Base-by-base conservation (phyloP, 176 grass and related monocot species). In the Phragmites australis region DNA sequence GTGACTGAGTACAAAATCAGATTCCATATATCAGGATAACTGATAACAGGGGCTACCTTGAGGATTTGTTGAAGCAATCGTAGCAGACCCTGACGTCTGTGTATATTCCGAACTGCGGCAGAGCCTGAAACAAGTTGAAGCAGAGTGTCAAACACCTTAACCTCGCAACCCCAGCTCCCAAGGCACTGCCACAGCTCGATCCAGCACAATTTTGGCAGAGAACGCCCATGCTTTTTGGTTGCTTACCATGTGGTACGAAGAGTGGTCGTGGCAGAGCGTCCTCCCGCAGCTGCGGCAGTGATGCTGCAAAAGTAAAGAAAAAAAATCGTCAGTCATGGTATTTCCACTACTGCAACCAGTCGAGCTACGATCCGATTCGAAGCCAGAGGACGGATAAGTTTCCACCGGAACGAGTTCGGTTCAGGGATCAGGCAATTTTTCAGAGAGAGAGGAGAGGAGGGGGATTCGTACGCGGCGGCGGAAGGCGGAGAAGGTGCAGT, bases 231-330 rank as follows among this genome's bases (percentile, higher is more conserved):
- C 14, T 1, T 45, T 30, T 54, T 6, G 31, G 31, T n/a, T 44
- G 47, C 39, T 34, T 82, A 99, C 97, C 93, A 95, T 91, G 46
- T 99, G 84, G 74, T 99, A 89, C 29, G 92, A 95, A 47, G 96
- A 99, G 88, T 99, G 97, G 42, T 99, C 97, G 73, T 90, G 73
- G 76, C 97, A 99, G 29, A 99, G 83, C 52, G 97, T 99, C 81
- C 81, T 88, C 40, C 97, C 97, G 88, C 97, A 99, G 86, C 72
- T 70, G 25, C 97, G 93, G 74, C 97, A 99, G 73, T 99, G 97
- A 83, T 99, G 97, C 97, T 99, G 97, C 53, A 5, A 46, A 54
- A 52, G 48, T 39, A n/a, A 9, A 25, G 2, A 30, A 32, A 23
- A 37, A 71, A 47, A 83, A 53, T 23, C 5, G 31, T 73, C 49